These are phyloP conservation scores for Alternaria triticimaculans DNA, from an alignment of 2,329 filamentous ascomycete genomes.

Conservation along the genomic window DNA sequence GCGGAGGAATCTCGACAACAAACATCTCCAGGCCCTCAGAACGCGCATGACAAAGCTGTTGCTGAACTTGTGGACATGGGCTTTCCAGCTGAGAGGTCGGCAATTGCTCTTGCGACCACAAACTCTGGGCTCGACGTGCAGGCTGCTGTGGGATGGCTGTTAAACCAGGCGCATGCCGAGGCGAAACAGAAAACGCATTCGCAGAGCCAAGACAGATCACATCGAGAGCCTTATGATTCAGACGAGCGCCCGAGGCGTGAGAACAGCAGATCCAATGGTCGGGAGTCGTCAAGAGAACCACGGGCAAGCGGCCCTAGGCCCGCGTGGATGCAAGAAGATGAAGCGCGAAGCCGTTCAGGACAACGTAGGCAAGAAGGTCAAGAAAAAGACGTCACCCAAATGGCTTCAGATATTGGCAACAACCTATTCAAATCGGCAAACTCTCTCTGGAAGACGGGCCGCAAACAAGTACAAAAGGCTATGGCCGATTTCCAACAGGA, in stretches of 20 bases:
- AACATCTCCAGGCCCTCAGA: constrained; percentile 35
- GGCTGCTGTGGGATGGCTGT: constrained; percentile 83
- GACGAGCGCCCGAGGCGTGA: constrained; percentile 35
- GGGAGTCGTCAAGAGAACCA: constrained; percentile 42
- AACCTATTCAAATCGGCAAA: constrained; percentile 93
- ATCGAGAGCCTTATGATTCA: constrained; percentile 32
- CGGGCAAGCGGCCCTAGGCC: constrained; percentile 53
- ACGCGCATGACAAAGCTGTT: constrained; percentile 76
- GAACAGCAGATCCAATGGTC: constrained; percentile 35
- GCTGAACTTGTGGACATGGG: constrained; percentile 95
- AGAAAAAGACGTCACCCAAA: constrained; percentile 78
- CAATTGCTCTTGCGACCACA: constrained; percentile 78
- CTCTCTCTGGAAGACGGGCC: constrained; percentile 91
- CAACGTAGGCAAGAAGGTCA: constrained; percentile 59
- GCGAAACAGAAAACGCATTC: constrained; percentile 71
- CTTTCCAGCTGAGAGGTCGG: constrained; percentile 84
- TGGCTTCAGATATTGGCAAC: constrained; percentile 80
- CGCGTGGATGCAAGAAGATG: constrained; percentile 69
- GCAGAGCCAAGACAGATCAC: constrained; percentile 36
- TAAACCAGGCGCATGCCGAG: constrained; percentile 89
- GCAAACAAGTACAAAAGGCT: constrained; percentile 91
- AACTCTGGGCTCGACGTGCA: constrained; percentile 82
- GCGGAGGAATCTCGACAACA: constrained; percentile 20
- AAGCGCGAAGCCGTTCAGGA: constrained; percentile 57
- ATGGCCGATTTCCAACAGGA: constrained; percentile 82